Evolutionary conservation across 371 early-diverging fungal species (phyloP), one percentile per base, ranked within the genome.

Genomic region (Mortierella sp.): DNA sequence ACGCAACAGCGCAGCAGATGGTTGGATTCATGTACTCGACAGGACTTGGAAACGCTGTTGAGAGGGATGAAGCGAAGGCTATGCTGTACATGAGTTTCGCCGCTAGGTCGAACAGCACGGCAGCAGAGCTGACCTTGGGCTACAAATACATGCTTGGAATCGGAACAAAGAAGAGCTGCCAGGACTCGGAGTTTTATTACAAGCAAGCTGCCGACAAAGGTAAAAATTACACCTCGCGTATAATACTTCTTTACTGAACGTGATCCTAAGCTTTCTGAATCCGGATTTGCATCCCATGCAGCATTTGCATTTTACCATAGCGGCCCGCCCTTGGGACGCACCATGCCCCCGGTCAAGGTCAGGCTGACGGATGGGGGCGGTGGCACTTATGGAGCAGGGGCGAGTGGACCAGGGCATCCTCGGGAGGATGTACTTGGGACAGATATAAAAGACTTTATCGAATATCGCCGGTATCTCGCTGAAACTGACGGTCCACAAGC

Each of bases 1-100:
- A 95, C 69, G 85, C 94, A 6, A 86, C 90, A 5, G 97, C 95
- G 15, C 98, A 95, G 69, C 90, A 94, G 34, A 91, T 92, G 85
- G 75, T 96, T 6, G 98, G 97, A 7, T 86, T 95, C 59, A 88
- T 95, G 80, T 91, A 95, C 76, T 89, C 97, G 3, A 93, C 96
- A 0, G 97, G 97, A 1, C 69, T 97, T 37, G 97, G 96, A 11
- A 80, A 87, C 49, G 83, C 79, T 4, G 90, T 89, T 12, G 72
- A 84, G 67, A 58, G 87, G 15, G 86, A 90, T 64, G 88, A 89
- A 64, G 89, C 85, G 6, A 52, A 78, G 81, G 94, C 95, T 8
- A 66, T 92, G 7, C 65, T 96, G 11, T 94, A 96, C 72, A 90
- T 90, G 56, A 91, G 91, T 14, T 92, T 97, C 82, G 94, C 98